Percentiles rank a stretch among this genome's conserved stretches.
phyloP scores from a whole-genome alignment of 495 filamentous ascomycete species.

The Tirmania nivea region DNA sequence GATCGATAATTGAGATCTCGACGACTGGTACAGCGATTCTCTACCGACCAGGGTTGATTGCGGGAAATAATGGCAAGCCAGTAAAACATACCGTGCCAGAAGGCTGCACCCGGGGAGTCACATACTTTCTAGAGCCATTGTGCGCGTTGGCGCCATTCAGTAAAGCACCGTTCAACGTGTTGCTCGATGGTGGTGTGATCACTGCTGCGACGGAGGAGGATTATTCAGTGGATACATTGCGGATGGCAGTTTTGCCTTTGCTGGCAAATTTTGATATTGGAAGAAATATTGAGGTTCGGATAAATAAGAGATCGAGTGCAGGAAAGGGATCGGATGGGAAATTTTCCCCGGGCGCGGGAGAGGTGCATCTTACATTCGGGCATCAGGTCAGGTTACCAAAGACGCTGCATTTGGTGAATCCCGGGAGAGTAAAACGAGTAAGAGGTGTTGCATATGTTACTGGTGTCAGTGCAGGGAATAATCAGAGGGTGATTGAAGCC shows the following conservation, averaged over 20 bases:
- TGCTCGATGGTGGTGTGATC: constrained; percentile 86
- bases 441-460: constrained; percentile 83
- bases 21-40: constrained; percentile 82
- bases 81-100: constrained; percentile 58
- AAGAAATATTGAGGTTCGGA: constrained; percentile 66
- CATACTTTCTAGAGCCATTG: constrained; percentile 79
- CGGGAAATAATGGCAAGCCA: constrained; percentile 43
- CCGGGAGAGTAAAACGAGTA: constrained; percentile 69
- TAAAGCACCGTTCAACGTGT: constrained; percentile 66
- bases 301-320: constrained; percentile 54
- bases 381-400: constrained; percentile 82
- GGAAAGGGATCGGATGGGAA: constrained; percentile 53
- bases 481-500: constrained; percentile 81
- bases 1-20: constrained; percentile 78
- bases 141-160: constrained; percentile 84
- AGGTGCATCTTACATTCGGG: constrained; percentile 51
- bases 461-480: constrained; percentile 75
- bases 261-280: constrained; percentile 74
- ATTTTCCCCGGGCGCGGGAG: constrained; percentile 53
- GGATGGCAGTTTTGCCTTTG: constrained; percentile 75
- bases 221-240: constrained; percentile 73
- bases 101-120: constrained; percentile 53
- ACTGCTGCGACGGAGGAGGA: constrained; percentile 63
- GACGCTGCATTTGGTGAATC: constrained; percentile 73
- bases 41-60: constrained; percentile 81